Evolutionary conservation across 140 eudicot species (phyloP), one percentile per base, ranked within the genome.

Genomic region (Senecio squalidus): DNA sequence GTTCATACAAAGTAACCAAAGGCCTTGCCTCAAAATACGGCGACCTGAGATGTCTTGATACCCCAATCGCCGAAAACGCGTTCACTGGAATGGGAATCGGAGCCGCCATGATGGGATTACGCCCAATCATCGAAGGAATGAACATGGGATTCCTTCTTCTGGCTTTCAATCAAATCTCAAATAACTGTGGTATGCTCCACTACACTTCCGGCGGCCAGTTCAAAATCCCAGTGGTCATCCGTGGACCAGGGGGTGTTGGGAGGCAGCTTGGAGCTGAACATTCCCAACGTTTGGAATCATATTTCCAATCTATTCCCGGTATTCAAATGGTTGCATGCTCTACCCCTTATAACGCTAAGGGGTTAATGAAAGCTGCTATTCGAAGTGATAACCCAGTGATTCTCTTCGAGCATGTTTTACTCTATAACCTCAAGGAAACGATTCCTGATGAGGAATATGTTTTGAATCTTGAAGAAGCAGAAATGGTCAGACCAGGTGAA

Each of bases 281-380:
- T 55, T 91, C 98, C 0, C 98, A 91, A 58, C 94, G 92, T 7
- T 80, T 91, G 0, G 94, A 91, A 72, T 91, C 98, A 0, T 91
- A 91, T 47, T 91, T 91, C 82, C 96, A 83, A 43, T 86, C 98
- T 15, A 91, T 91, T 53, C 94, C 98, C 0, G 96, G 96, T 9
- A 86, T 91, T 49, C 98, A 91, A 45, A 86, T 91, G 98, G 98
- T 91, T 2, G 98, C 98, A 1, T 86, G 98, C 62, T 91, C 98
- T 10, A 91, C 98, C 2, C 95, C 98, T 2, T 91, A 91, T 66
- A 86, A 86, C 20, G 96, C 96, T 17, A 86, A 91, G 47, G 98
- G 98, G 9, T 29, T 91, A 27, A 91, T 91, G 96, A 91, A 91
- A 69, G 97, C 95, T 27, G 97, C 95, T n/a, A 89, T 89, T 55